Percentiles rank a stretch among this genome's conserved stretches.
Evolutionary conservation across 116 monocot species (phyloP).

Genomic region (Phalaenopsis hybrid): DNA sequence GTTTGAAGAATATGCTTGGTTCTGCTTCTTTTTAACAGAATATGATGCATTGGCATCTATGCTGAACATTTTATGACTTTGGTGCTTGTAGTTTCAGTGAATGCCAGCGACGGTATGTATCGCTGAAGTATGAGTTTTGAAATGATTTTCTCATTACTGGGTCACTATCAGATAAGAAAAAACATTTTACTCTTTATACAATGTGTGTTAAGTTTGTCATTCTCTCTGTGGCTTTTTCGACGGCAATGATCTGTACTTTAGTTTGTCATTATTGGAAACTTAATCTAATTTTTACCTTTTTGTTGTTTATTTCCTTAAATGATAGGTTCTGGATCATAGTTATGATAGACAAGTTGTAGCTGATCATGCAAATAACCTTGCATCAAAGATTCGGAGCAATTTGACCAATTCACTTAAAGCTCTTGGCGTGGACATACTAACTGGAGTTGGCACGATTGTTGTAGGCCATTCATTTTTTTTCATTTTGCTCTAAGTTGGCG

Average conservation of each 20-base stretch:
- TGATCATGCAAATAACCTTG: conserved; percentile 99
- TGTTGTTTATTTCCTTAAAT: conserved; percentile 11
- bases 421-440: conserved; percentile 83
- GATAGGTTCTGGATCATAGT: conserved; percentile 65
- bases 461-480: conserved; percentile 31
- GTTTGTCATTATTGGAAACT: not conserved
- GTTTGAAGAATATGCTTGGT: not conserved
- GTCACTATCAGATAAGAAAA: not conserved
- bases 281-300: not conserved
- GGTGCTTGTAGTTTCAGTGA: not conserved
- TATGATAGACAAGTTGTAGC: conserved; percentile 98
- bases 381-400: conserved; percentile 85
- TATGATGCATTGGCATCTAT: not conserved
- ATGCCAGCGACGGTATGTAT: not conserved
- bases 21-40: not conserved
- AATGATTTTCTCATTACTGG: not conserved
- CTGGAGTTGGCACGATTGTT: conserved; percentile 72
- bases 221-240: not conserved
- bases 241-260: not conserved
- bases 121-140: not conserved
- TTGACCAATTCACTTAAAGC: conserved; percentile 96
- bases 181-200: not conserved
- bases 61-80: not conserved
- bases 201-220: not conserved
- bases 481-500: not conserved